Evolutionary conservation across 2,329 filamentous ascomycete species (phyloP), one percentile per base, ranked within the genome.

Genomic region (Monosporascus sp.): DNA sequence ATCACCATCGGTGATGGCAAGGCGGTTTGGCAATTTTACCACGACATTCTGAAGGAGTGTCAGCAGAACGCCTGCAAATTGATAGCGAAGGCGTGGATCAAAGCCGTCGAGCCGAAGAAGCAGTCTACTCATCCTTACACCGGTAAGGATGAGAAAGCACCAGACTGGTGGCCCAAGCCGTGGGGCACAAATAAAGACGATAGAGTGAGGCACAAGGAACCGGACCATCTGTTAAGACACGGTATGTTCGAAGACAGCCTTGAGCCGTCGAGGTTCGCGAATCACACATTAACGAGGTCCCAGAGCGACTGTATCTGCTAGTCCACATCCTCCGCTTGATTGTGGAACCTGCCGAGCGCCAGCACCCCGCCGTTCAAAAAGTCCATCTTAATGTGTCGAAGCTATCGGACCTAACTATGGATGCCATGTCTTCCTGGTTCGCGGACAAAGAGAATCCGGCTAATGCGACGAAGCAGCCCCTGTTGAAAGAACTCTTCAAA

Each of bases 1-100:
- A 74, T 87, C 44, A 72, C 70, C 41, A 78, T 88, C 46, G 75
- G 78, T 20, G 77, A 87, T 55, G 66, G 73, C 1, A 68, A 77
- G 2, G 77, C 77, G 2, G 74, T 88, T 2, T 79, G 78, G 70
- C 74, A 74, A 8, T 85, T 86, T 57, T 87, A 88, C 58, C 74
- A 80, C 48, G 75, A 78, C 41, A 73, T 82, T 1, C 84, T 90
- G 64, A 82, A 80, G 57, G 79, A 80, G 54, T 80, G 87, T 60
- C 87, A 91, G 62, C 88, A 91, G 61, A 79, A 82, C 2, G 81
- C 84, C 7, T 87, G 85, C 70, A 91, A 91, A 68, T 72, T 85
- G 26, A 84, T 91, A 50, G 84, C 84, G 37, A 91, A 91, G 66
- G 85, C 82, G 11, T 91, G 87, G 82, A 84, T 91, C 55, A 89